These are phyloP conservation scores for Microsporum ferrugineum DNA, from an alignment of 2,329 filamentous ascomycete species.

Conservation along the genomic window DNA sequence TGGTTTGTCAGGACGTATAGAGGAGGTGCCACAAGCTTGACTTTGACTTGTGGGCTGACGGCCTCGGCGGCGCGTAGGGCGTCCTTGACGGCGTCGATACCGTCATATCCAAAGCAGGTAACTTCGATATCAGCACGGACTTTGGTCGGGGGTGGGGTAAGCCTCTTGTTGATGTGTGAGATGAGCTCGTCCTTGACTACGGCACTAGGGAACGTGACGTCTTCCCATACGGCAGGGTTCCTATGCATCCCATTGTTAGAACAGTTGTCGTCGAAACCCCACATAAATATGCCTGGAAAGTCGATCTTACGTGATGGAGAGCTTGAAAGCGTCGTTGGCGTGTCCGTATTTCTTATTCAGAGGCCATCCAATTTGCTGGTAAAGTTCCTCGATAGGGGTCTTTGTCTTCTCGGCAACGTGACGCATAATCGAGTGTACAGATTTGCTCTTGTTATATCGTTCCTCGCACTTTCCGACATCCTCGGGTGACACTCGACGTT, in stretches of 20 bases:
- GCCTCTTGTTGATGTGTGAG: slow-evolving; percentile 90
- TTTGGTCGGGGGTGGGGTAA: slow-evolving; percentile 97
- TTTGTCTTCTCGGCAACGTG: slow-evolving; percentile 96
- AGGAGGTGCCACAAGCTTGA: slow-evolving; percentile 93
- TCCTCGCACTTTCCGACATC: slow-evolving; percentile 98
- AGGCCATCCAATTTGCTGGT: slow-evolving; percentile 92
- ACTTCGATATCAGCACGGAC: slow-evolving; percentile 96
- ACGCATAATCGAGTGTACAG: slow-evolving; percentile 97
- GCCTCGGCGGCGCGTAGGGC: slow-evolving; percentile 85
- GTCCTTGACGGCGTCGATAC: slow-evolving; percentile 94
- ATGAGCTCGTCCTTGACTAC: slow-evolving; percentile 79
- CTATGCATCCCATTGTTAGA: slow-evolving; percentile 33
- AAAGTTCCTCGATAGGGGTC: slow-evolving; percentile 85
- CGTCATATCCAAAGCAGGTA: slow-evolving; percentile 89
- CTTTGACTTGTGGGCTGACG: slow-evolving; percentile 94
- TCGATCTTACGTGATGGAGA: slow-evolving; percentile 74
- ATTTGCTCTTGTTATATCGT: slow-evolving; percentile 99
- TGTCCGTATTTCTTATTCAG: slow-evolving; percentile 96
- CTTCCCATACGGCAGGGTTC: slow-evolving; percentile 92
- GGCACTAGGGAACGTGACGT: slow-evolving; percentile 77
- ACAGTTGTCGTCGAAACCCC: neutral
- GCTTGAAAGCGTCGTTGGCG: slow-evolving; percentile 95
- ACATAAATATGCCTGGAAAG: neutral
- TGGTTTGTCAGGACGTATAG: slow-evolving; percentile 94
- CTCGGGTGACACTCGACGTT: slow-evolving; percentile 93